Conservation (phyloP, 495 filamentous ascomycete species). For the Hypoxylon cercidicola region DNA sequence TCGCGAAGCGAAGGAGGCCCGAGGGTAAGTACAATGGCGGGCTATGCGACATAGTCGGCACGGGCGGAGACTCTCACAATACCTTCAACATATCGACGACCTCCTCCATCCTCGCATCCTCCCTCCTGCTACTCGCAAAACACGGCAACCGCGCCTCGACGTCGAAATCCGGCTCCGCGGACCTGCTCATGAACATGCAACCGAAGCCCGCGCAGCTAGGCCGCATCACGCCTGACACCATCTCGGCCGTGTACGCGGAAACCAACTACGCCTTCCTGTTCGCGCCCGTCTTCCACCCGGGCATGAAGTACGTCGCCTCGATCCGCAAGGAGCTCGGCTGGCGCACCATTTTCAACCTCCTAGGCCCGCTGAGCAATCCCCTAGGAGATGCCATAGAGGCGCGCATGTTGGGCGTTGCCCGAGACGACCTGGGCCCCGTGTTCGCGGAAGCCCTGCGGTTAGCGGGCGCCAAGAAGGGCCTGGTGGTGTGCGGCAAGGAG, state of each 20-base stretch:
- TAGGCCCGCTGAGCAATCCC: conserved; percentile 92
- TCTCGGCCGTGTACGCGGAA: conserved; percentile 73
- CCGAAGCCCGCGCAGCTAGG: conserved; percentile 77
- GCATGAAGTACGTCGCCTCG: conserved; percentile 85
- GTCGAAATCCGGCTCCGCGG: conserved; percentile 93
- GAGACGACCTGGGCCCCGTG: conserved; percentile 80
- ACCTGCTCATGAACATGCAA: conserved; percentile 78
- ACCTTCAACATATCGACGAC: conserved; percentile 99
- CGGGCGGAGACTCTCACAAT: conserved; percentile 93
- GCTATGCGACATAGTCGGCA: conserved; percentile 97
- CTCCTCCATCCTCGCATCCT: conserved; percentile 88
- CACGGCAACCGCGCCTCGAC: conserved; percentile 97
- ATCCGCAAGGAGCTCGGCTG: conserved; percentile 87
- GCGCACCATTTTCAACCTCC: conserved; percentile 95
- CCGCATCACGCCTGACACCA: conserved; percentile 74
- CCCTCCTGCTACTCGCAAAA: conserved; percentile 84
- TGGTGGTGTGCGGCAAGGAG: conserved; percentile 94
- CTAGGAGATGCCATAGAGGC: conserved; percentile 82
- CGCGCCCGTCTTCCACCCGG: conserved; percentile 94
- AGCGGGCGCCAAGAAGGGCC: conserved; percentile 79
- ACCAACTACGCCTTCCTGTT: conserved; percentile 97
- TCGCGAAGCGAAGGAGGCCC: conserved; percentile 64
- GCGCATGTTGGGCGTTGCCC: conserved; percentile 90
- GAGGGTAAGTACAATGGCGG: conserved; percentile 78
- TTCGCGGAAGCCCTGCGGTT: conserved; percentile 87